A percentile compares a stretch with the other conserved stretches of the same genome.
These are phyloP conservation scores for Mucuna pruriens DNA, from an alignment of 306 rosid species.

Conservation along the genomic window DNA sequence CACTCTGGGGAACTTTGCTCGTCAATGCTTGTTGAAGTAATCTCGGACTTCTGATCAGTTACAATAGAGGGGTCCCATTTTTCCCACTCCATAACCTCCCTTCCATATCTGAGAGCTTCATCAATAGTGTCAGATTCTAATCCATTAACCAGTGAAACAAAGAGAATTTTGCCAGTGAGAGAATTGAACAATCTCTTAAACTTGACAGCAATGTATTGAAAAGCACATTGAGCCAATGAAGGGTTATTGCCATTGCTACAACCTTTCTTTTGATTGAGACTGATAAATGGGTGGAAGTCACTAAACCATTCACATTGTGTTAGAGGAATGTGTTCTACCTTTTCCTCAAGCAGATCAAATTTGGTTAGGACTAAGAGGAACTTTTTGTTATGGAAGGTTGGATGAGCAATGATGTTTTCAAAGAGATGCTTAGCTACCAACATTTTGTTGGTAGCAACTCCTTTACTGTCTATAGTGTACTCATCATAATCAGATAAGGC, in stretches of 20 bases:
- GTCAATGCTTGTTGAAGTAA: slow-evolving; percentile 54
- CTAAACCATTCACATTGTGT: slow-evolving; percentile 72
- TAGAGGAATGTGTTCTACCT: slow-evolving; percentile 64
- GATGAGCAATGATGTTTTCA: slow-evolving; percentile 59
- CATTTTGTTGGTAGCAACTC: slow-evolving; percentile 68
- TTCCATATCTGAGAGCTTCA: slow-evolving; percentile 74
- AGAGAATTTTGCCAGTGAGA: slow-evolving; percentile 57
- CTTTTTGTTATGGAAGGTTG: slow-evolving; percentile 50
- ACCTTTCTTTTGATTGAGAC: slow-evolving; percentile 30
- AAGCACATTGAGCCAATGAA: slow-evolving; percentile 62
- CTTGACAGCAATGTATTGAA: slow-evolving; percentile 73
- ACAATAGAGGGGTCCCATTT: slow-evolving; percentile 53
- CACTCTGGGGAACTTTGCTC: slow-evolving; percentile 49
- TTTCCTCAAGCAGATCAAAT: slow-evolving; percentile 76
- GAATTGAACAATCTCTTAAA: slow-evolving; percentile 66
- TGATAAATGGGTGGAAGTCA: slow-evolving; percentile 62
- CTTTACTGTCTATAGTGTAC: slow-evolving; percentile 49
- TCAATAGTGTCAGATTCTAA: slow-evolving; percentile 72
- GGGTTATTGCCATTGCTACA: slow-evolving; percentile 50
- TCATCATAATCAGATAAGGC: slow-evolving; percentile 71
- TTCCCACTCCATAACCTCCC: slow-evolving; percentile 68
- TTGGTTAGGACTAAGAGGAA: slow-evolving; percentile 73
- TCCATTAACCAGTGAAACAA: slow-evolving; percentile 68
- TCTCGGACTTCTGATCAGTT: slow-evolving; percentile 47
- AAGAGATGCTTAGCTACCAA: slow-evolving; percentile 69